Base-by-base conservation (phyloP, 768 basidiomycete species). In the Tricholoma furcatifolium region DNA sequence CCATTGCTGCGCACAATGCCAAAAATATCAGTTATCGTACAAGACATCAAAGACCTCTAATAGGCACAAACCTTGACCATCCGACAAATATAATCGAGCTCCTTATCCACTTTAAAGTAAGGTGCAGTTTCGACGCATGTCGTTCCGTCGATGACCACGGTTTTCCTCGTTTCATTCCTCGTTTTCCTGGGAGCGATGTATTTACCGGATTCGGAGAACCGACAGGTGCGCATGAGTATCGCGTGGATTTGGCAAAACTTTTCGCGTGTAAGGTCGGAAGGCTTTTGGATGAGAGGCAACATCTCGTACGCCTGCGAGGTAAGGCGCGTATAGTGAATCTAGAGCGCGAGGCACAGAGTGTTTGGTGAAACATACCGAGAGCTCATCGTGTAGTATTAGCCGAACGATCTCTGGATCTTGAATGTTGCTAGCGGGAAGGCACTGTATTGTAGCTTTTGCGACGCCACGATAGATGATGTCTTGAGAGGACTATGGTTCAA, bases 21-120 rank as follows among this genome's bases (percentile, higher is more conserved):
- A 30, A 35, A 3, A 23, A 47, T 27, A 3, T 30, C 2, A 30
- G 30, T 10, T 12, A 4, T 27, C 7, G 4, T 27, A 7, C n/a
- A n/a, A n/a, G n/a, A n/a, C n/a, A n/a, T n/a, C n/a, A n/a, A n/a
- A n/a, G n/a, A n/a, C n/a, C n/a, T n/a, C n/a, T n/a, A n/a, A 27
- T 7, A 27, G 27, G 27, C 7, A 27, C 27, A 27, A 27, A 66
- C 68, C 58, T 65, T 68, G 7, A 65, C 61, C 64, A 65, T 64
- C 38, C 36, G 54, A 53, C 64, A 65, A 42, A 67, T 66, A 38
- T 65, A 66, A 7, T 64, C 58, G 2, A 70, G 36, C 60, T 70
- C 69, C 21, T 21, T 42, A 53, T 70, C 66, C 24, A 70, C 69
- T 23, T 64, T 43, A 1, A 59, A 50, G 45, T 63, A 68, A 4